Percentiles rank a stretch among this genome's conserved stretches.
Conservation (phyloP, 306 rosid species). For the Begonia peltatifolia region DNA sequence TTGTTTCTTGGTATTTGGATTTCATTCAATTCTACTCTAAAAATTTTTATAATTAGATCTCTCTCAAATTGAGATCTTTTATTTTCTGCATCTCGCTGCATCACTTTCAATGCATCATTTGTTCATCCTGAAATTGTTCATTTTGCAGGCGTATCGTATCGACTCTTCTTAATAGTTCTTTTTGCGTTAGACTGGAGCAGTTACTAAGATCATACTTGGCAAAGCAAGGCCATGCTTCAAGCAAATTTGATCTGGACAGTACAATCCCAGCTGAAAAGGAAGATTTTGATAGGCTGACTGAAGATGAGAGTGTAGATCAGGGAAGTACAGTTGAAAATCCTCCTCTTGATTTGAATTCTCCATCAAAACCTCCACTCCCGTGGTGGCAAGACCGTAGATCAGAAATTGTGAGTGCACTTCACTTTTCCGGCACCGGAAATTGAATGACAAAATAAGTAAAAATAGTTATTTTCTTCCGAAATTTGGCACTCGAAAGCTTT, state of each 20-base stretch:
- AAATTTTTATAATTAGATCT: too few relatives aligned
- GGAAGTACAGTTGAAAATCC: constrained; percentile 31
- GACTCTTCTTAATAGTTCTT: constrained; percentile 80
- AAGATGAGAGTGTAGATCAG: constrained; percentile 29
- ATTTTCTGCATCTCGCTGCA: too few relatives aligned
- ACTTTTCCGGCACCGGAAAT: too few relatives aligned
- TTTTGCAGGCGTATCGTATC: constrained; percentile 92
- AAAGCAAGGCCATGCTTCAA: constrained; percentile 54
- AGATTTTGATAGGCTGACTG: constrained; percentile 35
- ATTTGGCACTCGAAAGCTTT: too few relatives aligned
- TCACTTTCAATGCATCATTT: constrained; percentile 2
- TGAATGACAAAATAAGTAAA: too few relatives aligned
- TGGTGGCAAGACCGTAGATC: too few relatives aligned
- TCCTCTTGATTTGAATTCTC: neutral
- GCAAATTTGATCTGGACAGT: constrained; percentile 67
- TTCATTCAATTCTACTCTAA: too few relatives aligned
- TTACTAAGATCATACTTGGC: constrained; percentile 83
- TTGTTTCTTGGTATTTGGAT: too few relatives aligned
- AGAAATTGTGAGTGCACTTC: too few relatives aligned
- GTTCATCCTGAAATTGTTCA: constrained; percentile 4
- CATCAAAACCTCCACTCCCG: neutral
- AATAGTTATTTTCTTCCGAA: too few relatives aligned
- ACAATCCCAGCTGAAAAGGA: constrained; percentile 40
- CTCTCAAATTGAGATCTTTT: too few relatives aligned
- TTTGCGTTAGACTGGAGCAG: constrained; percentile 78